A percentile compares a stretch with the other conserved stretches of the same genome.
Conservation (phyloP, 108 stramenopile species). For the Discostella pseudostelligera region DNA sequence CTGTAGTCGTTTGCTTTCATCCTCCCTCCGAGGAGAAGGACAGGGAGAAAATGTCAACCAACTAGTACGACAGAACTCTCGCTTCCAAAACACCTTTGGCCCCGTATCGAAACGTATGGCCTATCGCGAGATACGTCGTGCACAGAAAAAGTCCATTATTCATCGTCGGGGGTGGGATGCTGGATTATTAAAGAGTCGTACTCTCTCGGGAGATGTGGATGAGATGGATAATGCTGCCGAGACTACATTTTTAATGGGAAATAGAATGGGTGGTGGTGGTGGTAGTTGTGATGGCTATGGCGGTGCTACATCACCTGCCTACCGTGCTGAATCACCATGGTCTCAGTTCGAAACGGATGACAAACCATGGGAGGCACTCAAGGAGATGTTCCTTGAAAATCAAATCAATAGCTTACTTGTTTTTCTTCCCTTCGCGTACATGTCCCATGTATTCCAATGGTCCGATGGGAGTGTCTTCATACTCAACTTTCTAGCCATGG, state of each 20-base stretch:
- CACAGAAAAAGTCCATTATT: constrained; percentile 5
- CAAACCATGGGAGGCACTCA: constrained; percentile 27
- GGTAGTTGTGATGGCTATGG: too few relatives aligned
- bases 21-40: not conserved
- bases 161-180: constrained; percentile 15
- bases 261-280: not conserved
- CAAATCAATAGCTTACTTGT: constrained; percentile 66
- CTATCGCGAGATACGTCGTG: constrained; percentile 23
- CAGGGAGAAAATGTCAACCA: too few relatives aligned
- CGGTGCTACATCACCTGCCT: not conserved
- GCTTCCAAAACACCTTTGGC: constrained; percentile 17
- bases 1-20: constrained; percentile 1
- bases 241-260: not conserved
- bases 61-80: too few relatives aligned
- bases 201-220: not conserved
- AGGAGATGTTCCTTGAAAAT: constrained; percentile 58
- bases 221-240: not conserved
- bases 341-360: not conserved
- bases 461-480: constrained; percentile 70
- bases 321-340: too few relatives aligned
- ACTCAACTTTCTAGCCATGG: constrained; percentile 90
- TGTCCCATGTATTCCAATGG: constrained; percentile 60
- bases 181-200: not conserved
- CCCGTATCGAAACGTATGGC: constrained; percentile 7
- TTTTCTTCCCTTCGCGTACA: constrained; percentile 66